A percentile compares a stretch with the other conserved stretches of the same genome.
Evolutionary conservation across 139 green algal species (phyloP).

Genomic region (Picocystis salinarum): DNA sequence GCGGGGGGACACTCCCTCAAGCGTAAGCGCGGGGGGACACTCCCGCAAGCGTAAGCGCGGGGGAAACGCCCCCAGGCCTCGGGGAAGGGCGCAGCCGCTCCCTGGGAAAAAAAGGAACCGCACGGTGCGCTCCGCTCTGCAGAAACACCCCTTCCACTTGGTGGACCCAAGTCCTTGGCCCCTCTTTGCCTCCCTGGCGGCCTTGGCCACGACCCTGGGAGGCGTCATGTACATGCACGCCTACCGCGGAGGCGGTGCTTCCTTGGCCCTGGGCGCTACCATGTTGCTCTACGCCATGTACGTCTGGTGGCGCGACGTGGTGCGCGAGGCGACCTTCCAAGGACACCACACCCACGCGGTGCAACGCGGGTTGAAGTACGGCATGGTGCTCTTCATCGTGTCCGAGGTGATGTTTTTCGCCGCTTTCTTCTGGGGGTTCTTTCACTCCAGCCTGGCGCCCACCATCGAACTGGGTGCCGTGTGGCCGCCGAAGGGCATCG

Average conservation of each 20-base stretch:
- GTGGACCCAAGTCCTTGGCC: slow-evolving; percentile 38
- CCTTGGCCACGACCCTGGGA: slow-evolving; percentile 29
- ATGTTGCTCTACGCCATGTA: slow-evolving; percentile 42
- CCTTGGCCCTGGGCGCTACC: slow-evolving; percentile 24
- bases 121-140: slow-evolving; percentile 7
- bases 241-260: slow-evolving; percentile 27
- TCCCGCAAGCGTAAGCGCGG: too few species aligned
- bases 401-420: slow-evolving; percentile 46
- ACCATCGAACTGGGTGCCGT: slow-evolving; percentile 36
- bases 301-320: slow-evolving; percentile 43
- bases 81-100: too few species aligned
- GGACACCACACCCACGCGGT: slow-evolving; percentile 33
- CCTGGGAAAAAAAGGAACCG: slow-evolving; percentile 1
- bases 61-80: too few species aligned
- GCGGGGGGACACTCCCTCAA: too few species aligned
- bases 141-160: slow-evolving; percentile 37
- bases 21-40: too few species aligned
- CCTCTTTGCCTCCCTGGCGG: slow-evolving; percentile 23
- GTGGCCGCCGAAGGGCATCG: slow-evolving; percentile 40
- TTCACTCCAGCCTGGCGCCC: slow-evolving; percentile 39
- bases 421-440: slow-evolving; percentile 47
- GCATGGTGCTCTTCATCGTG: slow-evolving; percentile 47
- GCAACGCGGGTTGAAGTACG: slow-evolving; percentile 35
- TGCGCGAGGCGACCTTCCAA: slow-evolving; percentile 35
- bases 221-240: slow-evolving; percentile 44